Evolutionary conservation across 2,329 filamentous ascomycete species (phyloP), one percentile per base, ranked within the genome.

Genomic region (Ophiocordyceps robertsii): DNA sequence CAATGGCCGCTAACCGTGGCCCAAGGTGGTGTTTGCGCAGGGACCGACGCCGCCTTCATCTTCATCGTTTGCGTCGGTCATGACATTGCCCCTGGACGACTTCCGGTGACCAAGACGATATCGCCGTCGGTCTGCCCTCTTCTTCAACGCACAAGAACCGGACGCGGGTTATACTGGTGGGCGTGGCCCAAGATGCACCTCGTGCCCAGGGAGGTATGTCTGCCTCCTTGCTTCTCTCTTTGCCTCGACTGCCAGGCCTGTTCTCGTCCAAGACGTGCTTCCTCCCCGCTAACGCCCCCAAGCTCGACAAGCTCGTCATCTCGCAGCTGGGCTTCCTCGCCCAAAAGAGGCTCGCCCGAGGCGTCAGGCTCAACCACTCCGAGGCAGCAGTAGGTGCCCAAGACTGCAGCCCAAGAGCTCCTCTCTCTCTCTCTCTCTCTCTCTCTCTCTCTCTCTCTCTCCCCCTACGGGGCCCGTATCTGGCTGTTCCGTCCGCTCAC

Each of bases 301-400:
- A 96, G 90, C 74, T 96, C 57, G 90, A 96, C 72, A 96, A 96
- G 78, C 85, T 96, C 64, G 75, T 83, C 60, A 90, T 94, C 59
- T 85, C 88, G 43, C 87, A 95, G 64, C 70, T 94, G 47, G 90
- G 90, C 53, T 74, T 83, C 51, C 74, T 95, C 39, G 90, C 90
- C 43, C 90, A 96, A 68, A 76, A 82, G 49, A 78, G 90, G 46
- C 78, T 96, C 51, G 90, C 90, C 29, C 73, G 90, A 54, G 90
- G 90, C 41, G 80, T 95, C 42, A 83, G 81, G 58, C 69, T 96
- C 53, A 96, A 96, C 58, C 87, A 95, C 66, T 73, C 83, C 29
- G 90, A 96, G 69, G 87, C 90, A 47, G 80, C 78, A 51, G 86
- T 92, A 63, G 56, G 62, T 48, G 19, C 19, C 19, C 19, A 19